Percentiles rank a stretch among this genome's conserved stretches.
Conservation (phyloP, 2,329 filamentous ascomycete genomes). For the Cladosporium sp. region DNA sequence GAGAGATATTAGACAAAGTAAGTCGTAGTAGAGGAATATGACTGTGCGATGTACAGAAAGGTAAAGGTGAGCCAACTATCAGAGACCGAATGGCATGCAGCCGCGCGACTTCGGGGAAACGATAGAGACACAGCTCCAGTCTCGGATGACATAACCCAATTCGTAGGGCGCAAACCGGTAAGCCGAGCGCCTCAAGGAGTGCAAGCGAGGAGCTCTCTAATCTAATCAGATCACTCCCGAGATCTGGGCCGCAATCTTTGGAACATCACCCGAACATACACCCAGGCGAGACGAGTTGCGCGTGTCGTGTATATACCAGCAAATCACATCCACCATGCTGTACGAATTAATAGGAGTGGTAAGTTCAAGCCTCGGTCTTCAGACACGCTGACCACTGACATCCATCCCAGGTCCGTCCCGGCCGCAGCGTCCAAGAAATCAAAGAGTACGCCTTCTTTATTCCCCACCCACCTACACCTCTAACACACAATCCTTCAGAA, state of each 20-base stretch:
- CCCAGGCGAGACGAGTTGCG: background rate
- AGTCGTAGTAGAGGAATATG: no score
- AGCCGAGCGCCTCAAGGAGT: background rate
- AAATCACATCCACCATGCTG: slow-evolving; percentile 59
- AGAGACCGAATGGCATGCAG: background rate
- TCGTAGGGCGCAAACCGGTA: background rate
- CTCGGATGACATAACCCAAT: background rate
- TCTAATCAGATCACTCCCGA: background rate
- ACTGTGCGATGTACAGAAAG: no score
- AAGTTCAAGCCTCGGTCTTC: slow-evolving; percentile 43
- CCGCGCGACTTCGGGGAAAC: background rate
- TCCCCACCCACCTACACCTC: slow-evolving; percentile 16
- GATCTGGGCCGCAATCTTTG: background rate
- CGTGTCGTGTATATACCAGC: background rate
- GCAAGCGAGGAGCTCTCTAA: no score
- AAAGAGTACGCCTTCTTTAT: slow-evolving; percentile 77
- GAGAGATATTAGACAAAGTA: no score
- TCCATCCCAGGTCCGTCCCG: slow-evolving; percentile 73
- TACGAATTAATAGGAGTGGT: slow-evolving; percentile 98
- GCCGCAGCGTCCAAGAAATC: slow-evolving; percentile 76
- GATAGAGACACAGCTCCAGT: no score
- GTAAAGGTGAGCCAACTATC: no score
- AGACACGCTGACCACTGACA: slow-evolving; percentile 14
- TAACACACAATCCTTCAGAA: slow-evolving; percentile 52
- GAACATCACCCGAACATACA: background rate